phyloP scores from a whole-genome alignment of 164 flowering plant species.

The Aristolochia fimbriata region DNA sequence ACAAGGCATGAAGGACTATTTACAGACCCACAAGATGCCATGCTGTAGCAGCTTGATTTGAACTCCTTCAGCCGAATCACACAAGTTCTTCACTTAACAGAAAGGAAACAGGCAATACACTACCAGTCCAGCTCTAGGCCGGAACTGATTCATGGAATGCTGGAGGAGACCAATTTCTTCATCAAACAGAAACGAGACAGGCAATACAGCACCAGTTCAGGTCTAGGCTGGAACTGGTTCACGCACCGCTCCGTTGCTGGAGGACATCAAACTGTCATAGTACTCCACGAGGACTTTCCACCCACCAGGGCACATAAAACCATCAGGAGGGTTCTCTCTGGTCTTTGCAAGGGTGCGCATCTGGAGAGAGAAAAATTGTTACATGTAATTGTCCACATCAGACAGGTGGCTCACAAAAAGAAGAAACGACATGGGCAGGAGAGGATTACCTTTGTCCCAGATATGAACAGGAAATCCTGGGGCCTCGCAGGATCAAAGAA shows the following conservation, averaged over 20 bases:
- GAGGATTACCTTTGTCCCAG: constrained; percentile 84
- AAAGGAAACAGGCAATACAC: too few species aligned
- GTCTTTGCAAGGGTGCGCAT: constrained; percentile 88
- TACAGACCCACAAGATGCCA: too few species aligned
- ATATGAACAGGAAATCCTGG: constrained; percentile 86
- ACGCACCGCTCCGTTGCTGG: constrained; percentile 40
- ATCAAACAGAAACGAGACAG: too few species aligned
- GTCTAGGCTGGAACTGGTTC: constrained; percentile 48
- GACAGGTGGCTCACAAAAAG: neutral
- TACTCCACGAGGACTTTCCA: constrained; percentile 88
- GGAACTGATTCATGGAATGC: constrained; percentile 53
- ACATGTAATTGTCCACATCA: neutral
- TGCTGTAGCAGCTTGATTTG: too few species aligned
- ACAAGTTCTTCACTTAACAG: too few species aligned
- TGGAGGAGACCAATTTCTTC: constrained; percentile 22
- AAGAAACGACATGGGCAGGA: neutral
- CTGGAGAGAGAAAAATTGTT: constrained; percentile 25
- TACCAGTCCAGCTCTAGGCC: constrained; percentile 18
- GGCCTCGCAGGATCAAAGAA: constrained; percentile 93
- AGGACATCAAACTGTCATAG: constrained; percentile 55
- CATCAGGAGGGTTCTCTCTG: constrained; percentile 81
- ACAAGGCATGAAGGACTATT: too few species aligned
- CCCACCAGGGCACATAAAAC: constrained; percentile 96
- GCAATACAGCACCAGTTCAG: neutral
- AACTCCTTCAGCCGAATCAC: too few species aligned